Percentiles rank a stretch among this genome's conserved stretches.
These are phyloP conservation scores for Cercospora sp. DNA, from an alignment of 2,329 filamentous ascomycete genomes.

Conservation along the genomic window DNA sequence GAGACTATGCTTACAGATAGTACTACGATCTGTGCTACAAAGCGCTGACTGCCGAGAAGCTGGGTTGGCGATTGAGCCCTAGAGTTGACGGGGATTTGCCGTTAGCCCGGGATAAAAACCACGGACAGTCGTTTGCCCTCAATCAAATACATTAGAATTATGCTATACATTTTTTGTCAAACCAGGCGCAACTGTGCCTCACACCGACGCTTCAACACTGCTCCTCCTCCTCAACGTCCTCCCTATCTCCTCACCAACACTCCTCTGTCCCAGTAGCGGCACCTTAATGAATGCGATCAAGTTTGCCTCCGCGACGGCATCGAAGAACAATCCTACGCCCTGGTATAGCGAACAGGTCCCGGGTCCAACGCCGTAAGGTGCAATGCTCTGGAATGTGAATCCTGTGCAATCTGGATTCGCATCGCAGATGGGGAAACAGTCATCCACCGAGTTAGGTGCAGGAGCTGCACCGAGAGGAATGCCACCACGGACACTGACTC, in stretches of 20 bases:
- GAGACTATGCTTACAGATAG: too few relatives aligned
- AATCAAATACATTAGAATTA: too few relatives aligned
- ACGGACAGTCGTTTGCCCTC: too few relatives aligned
- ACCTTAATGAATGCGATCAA: slow-evolving; percentile 11
- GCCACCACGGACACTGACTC: not conserved
- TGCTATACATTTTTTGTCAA: too few relatives aligned
- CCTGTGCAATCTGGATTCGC: slow-evolving; percentile 5
- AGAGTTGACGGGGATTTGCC: too few relatives aligned
- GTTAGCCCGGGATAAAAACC: too few relatives aligned
- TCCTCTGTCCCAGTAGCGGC: not conserved
- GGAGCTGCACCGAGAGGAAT: not conserved
- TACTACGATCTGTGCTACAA: too few relatives aligned
- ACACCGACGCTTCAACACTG: not conserved
- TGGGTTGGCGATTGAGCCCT: too few relatives aligned
- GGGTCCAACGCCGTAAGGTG: slow-evolving; percentile 3
- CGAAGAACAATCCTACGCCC: not conserved
- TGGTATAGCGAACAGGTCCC: slow-evolving; percentile 4
- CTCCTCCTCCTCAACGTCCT: not conserved
- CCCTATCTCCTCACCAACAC: not conserved
- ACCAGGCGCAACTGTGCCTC: too few relatives aligned
- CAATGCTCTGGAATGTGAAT: slow-evolving; percentile 14
- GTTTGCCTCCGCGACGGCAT: not conserved
- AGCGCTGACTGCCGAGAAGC: too few relatives aligned
- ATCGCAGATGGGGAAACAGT: slow-evolving; percentile 11
- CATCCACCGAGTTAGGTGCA: slow-evolving; percentile 11